A percentile compares a stretch with the other conserved stretches of the same genome.
phyloP scores from a whole-genome alignment of 2,329 filamentous ascomycete species.

The Hypoxylon sp. region DNA sequence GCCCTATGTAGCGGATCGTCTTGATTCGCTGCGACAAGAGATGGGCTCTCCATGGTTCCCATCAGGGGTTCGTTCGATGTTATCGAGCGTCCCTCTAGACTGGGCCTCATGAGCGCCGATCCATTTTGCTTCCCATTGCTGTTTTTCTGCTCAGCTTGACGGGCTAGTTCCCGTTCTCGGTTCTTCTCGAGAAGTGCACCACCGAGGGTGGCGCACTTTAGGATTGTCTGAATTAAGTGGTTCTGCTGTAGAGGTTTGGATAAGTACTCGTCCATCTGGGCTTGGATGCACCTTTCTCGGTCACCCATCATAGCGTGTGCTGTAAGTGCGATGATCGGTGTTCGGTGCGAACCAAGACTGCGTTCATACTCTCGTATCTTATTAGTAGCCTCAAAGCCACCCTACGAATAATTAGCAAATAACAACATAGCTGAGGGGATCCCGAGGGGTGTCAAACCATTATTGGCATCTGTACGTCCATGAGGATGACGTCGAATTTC shows the following conservation, averaged over 20 bases:
- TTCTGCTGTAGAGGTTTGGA: conserved; percentile 98
- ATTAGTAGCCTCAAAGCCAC: conserved; percentile 95
- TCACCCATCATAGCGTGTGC: conserved; percentile 99
- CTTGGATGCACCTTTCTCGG: conserved; percentile 96
- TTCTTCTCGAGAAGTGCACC: conserved; percentile 85
- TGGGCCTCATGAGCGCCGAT: conserved; percentile 48
- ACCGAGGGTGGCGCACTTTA: conserved; percentile 94
- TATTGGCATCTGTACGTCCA: conserved; percentile 99
- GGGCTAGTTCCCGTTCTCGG: conserved; percentile 69
- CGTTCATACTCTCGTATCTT: conserved; percentile 97
- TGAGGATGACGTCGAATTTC: conserved; percentile 95
- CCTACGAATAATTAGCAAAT: conserved; percentile 61
- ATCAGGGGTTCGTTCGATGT: conserved; percentile 75
- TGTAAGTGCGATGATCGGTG: conserved; percentile 95
- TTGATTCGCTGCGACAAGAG: conserved; percentile 70
- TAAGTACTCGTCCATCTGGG: conserved; percentile 99
- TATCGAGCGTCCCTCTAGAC: conserved; percentile 70
- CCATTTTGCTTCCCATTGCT: conserved; percentile 55
- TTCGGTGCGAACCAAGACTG: conserved; percentile 81
- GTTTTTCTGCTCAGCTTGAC: conserved; percentile 63
- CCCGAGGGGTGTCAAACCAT: conserved; percentile 74
- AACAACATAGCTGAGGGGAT: conserved; percentile 9
- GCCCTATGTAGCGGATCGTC: conserved; percentile 69
- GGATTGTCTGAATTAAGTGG: conserved; percentile 96
- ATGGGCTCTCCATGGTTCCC: conserved; percentile 72